Base-by-base conservation (phyloP, 192 early-diverging fungal species). In the Coemansia sp. region DNA sequence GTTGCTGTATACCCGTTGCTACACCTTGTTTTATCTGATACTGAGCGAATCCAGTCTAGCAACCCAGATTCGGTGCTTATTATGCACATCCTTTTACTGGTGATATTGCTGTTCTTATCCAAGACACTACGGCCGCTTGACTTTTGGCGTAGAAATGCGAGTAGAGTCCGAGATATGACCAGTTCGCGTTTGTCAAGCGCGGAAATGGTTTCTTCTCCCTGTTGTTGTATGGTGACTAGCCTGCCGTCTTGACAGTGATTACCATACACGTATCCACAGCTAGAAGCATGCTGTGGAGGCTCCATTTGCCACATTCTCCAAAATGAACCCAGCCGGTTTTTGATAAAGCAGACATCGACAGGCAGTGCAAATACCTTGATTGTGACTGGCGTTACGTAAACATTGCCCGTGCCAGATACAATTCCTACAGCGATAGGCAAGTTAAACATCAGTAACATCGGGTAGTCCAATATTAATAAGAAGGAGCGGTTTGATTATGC, bases 241-340 rank as follows among this genome's bases (percentile, higher is more conserved):
- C 11, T 54, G 25, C 25, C 25, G 22, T 19, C 23, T 9, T 5
- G 14, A 48, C 17, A 20, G 8, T 20, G 6, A 48, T 17, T 48
- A 17, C n/a, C n/a, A 20, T 48, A 8, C 19, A 20, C 17, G 19
- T 48, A 48, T 19, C 19, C 45, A 20, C 15, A 35, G 25, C 20
- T 22, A 34, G 23, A 25, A 42, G 33, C 9, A 33, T 10, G 33
- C 22, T 15, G 50, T 13, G 59, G 61, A 17, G 10, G 38, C 0
- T 33, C 35, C 6, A 78, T 66, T 59, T 78, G 70, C 76, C 76
- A 78, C 70, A 78, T 69, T 2, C 57, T 50, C 76, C 76, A 78
- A 48, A 73, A 73, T 0, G 50, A 54, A 23, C 61, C 67, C 5
- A 78, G 62, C 19, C 58, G 53, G 1, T 33, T 15, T 20, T 38